phyloP scores from a whole-genome alignment of 2,329 filamentous ascomycete genomes.

The Hyphodiscus sp. region DNA sequence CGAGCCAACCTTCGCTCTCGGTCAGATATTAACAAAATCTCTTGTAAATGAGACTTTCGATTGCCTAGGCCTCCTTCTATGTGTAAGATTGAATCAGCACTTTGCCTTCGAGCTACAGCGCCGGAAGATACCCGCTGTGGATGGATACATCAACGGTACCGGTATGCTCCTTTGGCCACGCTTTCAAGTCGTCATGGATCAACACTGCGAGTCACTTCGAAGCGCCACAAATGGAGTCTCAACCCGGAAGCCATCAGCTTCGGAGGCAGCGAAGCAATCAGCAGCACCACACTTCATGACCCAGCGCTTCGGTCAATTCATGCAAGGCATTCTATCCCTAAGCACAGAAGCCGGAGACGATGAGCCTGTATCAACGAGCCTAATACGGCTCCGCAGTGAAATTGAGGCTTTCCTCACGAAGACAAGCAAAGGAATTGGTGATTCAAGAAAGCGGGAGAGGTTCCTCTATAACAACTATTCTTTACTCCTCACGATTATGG shows the following conservation, averaged over 20 bases:
- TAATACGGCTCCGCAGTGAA: conserved; percentile 71
- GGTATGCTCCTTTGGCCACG: conserved; percentile 96
- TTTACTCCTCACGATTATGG: conserved; percentile 86
- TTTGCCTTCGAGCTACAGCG: conserved; percentile 91
- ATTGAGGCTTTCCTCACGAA: conserved; percentile 78
- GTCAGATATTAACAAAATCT: conserved; percentile 67
- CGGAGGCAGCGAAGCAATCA: conserved; percentile 55
- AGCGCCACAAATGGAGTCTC: conserved; percentile 47
- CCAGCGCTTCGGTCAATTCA: conserved; percentile 89
- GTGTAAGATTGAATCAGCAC: conserved; percentile 87
- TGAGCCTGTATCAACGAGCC: conserved; percentile 79
- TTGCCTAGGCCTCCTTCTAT: conserved; percentile 80
- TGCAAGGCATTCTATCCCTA: conserved; percentile 76
- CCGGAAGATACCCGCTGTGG: conserved; percentile 80
- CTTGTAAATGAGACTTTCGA: conserved; percentile 75
- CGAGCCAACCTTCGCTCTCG: conserved; percentile 80
- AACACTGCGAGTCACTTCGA: conserved; percentile 82
- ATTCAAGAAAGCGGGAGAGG: conserved; percentile 73
- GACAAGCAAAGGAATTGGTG: conserved; percentile 68
- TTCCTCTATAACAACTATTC: conserved; percentile 97
- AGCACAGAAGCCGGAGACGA: conserved; percentile 91
- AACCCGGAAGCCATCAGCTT: conserved; percentile 36
- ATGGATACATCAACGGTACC: conserved; percentile 88
- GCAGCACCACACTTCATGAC: conserved; percentile 87
- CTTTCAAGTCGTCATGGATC: conserved; percentile 89